Evolutionary conservation across 1,139 yeast genomes (phyloP), one percentile per base, ranked within the genome.

Genomic region (Geotrichum candidum): DNA sequence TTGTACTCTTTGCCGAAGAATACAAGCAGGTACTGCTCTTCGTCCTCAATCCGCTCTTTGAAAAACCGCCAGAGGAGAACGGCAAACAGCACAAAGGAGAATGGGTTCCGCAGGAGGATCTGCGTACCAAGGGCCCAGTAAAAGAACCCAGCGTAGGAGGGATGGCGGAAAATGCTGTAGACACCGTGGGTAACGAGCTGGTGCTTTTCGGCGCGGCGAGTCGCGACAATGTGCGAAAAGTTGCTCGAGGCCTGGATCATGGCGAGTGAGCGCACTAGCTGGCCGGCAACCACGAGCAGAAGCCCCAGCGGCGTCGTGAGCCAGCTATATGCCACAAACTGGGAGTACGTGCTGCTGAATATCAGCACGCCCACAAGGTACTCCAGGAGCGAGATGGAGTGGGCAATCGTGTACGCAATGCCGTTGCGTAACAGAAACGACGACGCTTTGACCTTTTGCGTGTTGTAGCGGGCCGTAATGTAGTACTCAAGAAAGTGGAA

Each of bases 101-200:
- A 60, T 1, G 87, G 85, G 73, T 91, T 94, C 57, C 84, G 76
- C 63, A 92, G 74, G 66, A 87, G 70, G 59, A 92, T 51, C 72
- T 94, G 96, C 1, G 91, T 80, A 0, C 98, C 98, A 3, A 92
- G 69, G 33, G 95, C 94, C 97, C 98, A 95, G 83, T 90, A 86
- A 71, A 86, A 92, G 73, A 88, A 94, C 0, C 98, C 99, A 62
- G 85, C 82, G 74, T 94, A 94, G 58, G 96, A 87, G 11, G 99
- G 99, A 72, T 94, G 99, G 64, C 99, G 80, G 10, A 83, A 75
- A 23, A 76, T 66, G 1, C 78, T 65, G 73, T 94, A 94, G 2
- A 94, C 77, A 0, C 98, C 99, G 7, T 75, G 67, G 0, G 90
- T 88, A 11, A 94, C 85, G 55, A 94, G 77, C 23, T 68, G 74